Evolutionary conservation across 106 monocot genomes (phyloP), one percentile per base, ranked within the genome.

Genomic region (Dioscorea dumetorum): DNA sequence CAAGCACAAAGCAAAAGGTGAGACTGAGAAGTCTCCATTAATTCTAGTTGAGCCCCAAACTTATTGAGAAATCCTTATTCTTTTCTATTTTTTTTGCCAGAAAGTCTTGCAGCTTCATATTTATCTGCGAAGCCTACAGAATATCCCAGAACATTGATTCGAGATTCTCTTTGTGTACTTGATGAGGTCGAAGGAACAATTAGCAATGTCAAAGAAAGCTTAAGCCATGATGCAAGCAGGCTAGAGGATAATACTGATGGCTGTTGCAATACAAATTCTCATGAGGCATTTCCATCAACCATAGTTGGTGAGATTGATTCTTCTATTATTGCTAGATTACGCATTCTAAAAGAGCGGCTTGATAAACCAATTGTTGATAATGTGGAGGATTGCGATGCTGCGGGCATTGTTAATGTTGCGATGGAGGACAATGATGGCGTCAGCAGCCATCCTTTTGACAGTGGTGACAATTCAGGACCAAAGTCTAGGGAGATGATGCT

Each of bases 241-340:
- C 16, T 54, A 22, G 49, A 50, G 24, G 22, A 31, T 53, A 34
- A 60, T 59, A 60, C 8, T 49, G 52, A 18, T 13, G 61, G 62
- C 24, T 62, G 52, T 59, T 23, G 64, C 48, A 6, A 57, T 22
- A 22, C 2, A 33, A 72, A 68, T 49, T 49, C 49, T 57, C 54
- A 49, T 19, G 66, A 8, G 41, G 41, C 61, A 3, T 58, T 33
- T 5, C 54, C 34, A 12, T 33, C 10, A 65, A 35, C 28, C 19
- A 32, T 61, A 32, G 53, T 60, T 24, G 57, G 69, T 67, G 75
- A 61, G 48, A 9, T 24, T 57, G 70, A 80, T 64, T 22, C 69
- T 58, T 72, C 83, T 31, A 49, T 78, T 50, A 72, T 78, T 74
- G 53, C 76, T 24, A 64, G 84, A 62, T 66, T 73, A 8, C 70